Evolutionary conservation across 352 stramenopile species (phyloP), one percentile per base, ranked within the genome.

Genomic region (Phytophthora citrophthora): DNA sequence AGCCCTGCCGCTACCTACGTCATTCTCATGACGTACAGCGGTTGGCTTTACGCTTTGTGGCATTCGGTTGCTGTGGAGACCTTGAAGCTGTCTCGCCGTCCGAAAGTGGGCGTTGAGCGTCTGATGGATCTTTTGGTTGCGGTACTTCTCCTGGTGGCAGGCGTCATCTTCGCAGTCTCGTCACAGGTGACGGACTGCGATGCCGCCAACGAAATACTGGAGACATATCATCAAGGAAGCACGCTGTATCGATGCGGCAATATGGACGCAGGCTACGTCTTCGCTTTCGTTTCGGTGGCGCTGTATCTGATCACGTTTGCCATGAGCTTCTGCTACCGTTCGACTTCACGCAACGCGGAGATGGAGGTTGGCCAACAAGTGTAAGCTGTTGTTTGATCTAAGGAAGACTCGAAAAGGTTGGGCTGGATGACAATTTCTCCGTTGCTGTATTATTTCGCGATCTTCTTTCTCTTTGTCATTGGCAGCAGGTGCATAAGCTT

Each of bases 241-340:
- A 55, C 29, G 16, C 58, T 74, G n/a, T 72, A 74, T 50, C 70
- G 70, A 39, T 74, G 70, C 43, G 61, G 56, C 57, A 69, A 71
- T 47, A 72, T 75, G 60, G 70, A 43, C 31, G 41, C 45, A 11
- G 65, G 60, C 24, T 64, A 72, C 34, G 40, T 73, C 9, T 52
- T 75, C 52, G 64, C 56, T 1, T 75, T 73, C 45, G 29, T 78
- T 12, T 26, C 60, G 15, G 43, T 68, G 16, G 59, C 45, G 8
- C 55, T 53, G 31, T 74, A 72, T 57, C 7, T 66, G 12, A 39
- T 50, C 4, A 74, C 69, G 38, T 50, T 70, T 46, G 64, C 41
- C 11, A 12, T 65, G 15, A 71, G 52, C 47, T 70, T 70, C 50
- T 24, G 46, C 16, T 46, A 59, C 39, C 39, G 51, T 29, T 40